A percentile compares a stretch with the other conserved stretches of the same genome.
These are phyloP conservation scores for Myriosclerotinia scirpicola DNA, from an alignment of 2,329 filamentous ascomycete genomes.

Conservation along the genomic window DNA sequence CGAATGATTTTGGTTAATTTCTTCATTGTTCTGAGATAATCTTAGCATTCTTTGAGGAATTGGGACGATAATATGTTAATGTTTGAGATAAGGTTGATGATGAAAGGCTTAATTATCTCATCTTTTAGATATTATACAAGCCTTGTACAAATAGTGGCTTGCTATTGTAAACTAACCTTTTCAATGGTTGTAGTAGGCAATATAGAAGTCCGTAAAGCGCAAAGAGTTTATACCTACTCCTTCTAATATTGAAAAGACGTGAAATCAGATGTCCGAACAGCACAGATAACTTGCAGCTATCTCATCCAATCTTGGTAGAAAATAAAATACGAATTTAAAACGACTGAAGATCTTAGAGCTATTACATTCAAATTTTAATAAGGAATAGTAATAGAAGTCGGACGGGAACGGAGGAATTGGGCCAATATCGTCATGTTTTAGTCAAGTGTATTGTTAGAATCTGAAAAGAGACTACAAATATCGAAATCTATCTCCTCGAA, in stretches of 20 bases:
- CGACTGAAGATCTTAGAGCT: too few species aligned
- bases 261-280: too few species aligned
- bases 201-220: neutral
- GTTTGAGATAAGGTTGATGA: neutral
- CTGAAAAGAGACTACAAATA: too few species aligned
- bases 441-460: too few species aligned
- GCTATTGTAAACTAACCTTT: neutral
- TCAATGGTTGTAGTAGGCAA: neutral
- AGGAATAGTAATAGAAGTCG: neutral
- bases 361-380: neutral
- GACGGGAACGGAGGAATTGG: too few species aligned
- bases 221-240: neutral
- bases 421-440: too few species aligned
- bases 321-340: neutral
- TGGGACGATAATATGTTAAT: neutral
- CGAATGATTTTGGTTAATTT: neutral
- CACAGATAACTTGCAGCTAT: neutral
- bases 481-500: too few species aligned
- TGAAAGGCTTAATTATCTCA: neutral
- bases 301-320: neutral
- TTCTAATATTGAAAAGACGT: neutral
- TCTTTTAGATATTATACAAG: neutral
- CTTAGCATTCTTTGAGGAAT: neutral
- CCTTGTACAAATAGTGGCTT: neutral
- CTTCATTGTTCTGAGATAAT: neutral